Evolutionary conservation across 495 filamentous ascomycete species (phyloP).

Genomic region (Neurospora sp.): DNA sequence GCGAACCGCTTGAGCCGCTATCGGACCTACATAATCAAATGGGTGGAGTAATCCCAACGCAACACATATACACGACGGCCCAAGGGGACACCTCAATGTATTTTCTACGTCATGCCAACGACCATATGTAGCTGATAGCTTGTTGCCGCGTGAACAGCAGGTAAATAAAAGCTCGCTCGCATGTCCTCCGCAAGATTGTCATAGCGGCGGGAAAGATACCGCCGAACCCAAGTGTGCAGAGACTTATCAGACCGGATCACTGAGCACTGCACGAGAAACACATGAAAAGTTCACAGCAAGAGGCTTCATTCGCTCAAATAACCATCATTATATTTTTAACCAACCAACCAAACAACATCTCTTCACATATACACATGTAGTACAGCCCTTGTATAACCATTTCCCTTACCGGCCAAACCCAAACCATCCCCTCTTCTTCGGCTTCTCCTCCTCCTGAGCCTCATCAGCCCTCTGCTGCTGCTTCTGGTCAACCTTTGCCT

Average conservation of each 20-base stretch:
- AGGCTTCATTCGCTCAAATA: not conserved
- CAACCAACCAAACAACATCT: not conserved
- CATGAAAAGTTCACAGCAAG: too few relatives aligned
- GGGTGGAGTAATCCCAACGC: not conserved
- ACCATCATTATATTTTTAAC: not conserved
- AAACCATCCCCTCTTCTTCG: slow-evolving; percentile 77
- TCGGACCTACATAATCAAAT: not conserved
- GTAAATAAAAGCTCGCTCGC: too few relatives aligned
- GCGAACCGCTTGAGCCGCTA: not conserved
- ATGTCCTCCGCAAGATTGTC: not conserved
- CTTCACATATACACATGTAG: not conserved
- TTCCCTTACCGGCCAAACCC: slow-evolving; percentile 66
- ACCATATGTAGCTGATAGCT: not conserved
- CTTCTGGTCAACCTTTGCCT: slow-evolving; percentile 3
- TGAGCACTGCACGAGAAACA: too few relatives aligned
- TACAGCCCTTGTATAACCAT: not conserved
- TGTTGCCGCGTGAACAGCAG: not conserved
- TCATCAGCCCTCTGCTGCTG: slow-evolving; percentile 19
- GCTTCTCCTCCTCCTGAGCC: slow-evolving; percentile 38
- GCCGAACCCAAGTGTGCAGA: not conserved
- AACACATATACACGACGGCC: not conserved
- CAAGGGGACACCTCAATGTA: not conserved
- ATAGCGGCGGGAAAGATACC: not conserved
- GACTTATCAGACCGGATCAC: not conserved
- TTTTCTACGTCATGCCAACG: not conserved